These are phyloP conservation scores for Saccharomyces eubayanus DNA, from an alignment of 805 yeast genomes.

Conservation along the genomic window DNA sequence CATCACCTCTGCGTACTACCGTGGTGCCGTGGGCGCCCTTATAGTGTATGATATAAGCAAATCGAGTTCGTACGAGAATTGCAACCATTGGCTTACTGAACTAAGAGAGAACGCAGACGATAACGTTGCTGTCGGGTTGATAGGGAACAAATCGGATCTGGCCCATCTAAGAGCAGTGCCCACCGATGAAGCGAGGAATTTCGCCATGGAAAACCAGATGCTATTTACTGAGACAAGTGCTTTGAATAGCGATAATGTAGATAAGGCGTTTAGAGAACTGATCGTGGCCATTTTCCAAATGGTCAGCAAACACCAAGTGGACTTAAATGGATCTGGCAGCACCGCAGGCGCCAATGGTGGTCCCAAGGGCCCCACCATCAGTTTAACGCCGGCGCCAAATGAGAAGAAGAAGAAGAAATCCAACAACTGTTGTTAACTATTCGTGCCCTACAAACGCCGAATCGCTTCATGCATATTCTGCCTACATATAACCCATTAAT, in stretches of 20 bases:
- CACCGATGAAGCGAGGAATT: conserved; percentile 92
- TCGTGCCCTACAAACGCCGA: not conserved
- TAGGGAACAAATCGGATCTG: conserved; percentile 86
- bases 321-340: conserved; percentile 59
- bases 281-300: conserved; percentile 88
- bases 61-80: conserved; percentile 76
- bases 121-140: conserved; percentile 87
- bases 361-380: conserved; percentile 81
- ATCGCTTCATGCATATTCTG: not conserved
- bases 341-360: conserved; percentile 8
- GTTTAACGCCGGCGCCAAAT: conserved; percentile 87
- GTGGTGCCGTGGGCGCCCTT: conserved; percentile 97
- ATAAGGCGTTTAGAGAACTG: conserved; percentile 85
- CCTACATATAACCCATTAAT: not conserved
- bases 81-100: conserved; percentile 84
- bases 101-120: conserved; percentile 88
- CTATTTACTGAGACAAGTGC: conserved; percentile 96
- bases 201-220: conserved; percentile 85
- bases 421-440: conserved; percentile 55
- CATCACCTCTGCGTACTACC: conserved; percentile 90
- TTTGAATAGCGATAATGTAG: conserved; percentile 88
- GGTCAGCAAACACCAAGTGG: conserved; percentile 89
- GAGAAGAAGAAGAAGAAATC: conserved; percentile 51
- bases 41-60: conserved; percentile 93
- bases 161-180: conserved; percentile 93